Evolutionary conservation across 2,329 filamentous ascomycete genomes (phyloP).

Genomic region (Madurella mycetomatis): DNA sequence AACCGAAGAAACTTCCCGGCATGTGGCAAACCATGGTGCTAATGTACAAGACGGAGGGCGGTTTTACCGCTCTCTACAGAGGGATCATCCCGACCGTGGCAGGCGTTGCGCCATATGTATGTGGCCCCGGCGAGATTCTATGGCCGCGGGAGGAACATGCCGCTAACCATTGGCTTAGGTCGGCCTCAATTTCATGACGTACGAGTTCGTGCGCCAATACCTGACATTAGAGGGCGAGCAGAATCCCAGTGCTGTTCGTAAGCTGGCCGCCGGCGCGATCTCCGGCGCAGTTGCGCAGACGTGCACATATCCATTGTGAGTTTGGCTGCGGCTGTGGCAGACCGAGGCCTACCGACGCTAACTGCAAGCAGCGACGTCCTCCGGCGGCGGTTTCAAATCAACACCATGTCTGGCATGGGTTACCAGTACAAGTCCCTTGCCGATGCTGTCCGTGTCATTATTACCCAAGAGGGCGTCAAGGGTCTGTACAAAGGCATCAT

Average conservation of each 20-base stretch:
- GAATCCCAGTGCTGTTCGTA: slow-evolving; percentile 73
- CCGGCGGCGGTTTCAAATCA: slow-evolving; percentile 92
- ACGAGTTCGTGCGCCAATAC: slow-evolving; percentile 79
- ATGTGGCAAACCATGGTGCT: slow-evolving; percentile 80
- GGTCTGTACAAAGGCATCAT: slow-evolving; percentile 95
- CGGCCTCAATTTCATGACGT: slow-evolving; percentile 97
- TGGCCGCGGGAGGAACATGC: slow-evolving; percentile 1
- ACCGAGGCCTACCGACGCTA: slow-evolving; percentile 18
- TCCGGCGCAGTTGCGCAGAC: slow-evolving; percentile 97
- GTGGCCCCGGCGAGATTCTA: slow-evolving; percentile 16
- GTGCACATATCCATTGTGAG: slow-evolving; percentile 96
- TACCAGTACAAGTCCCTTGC: slow-evolving; percentile 88
- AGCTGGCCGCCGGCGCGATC: slow-evolving; percentile 83
- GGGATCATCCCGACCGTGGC: slow-evolving; percentile 92
- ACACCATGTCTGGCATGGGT: slow-evolving; percentile 98
- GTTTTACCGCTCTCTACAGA: slow-evolving; percentile 79
- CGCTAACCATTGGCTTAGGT: slow-evolving; percentile 50
- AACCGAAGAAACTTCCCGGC: slow-evolving; percentile 68
- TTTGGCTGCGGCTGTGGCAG: slow-evolving; percentile 14
- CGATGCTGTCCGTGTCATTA: slow-evolving; percentile 77
- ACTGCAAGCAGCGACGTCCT: slow-evolving; percentile 68
- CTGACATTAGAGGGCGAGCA: slow-evolving; percentile 84
- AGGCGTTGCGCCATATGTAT: slow-evolving; percentile 88
- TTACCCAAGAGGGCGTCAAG: slow-evolving; percentile 74
- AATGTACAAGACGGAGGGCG: slow-evolving; percentile 93